Conservation (phyloP, 2,329 filamentous ascomycete genomes). For the Colletotrichum tabaci region DNA sequence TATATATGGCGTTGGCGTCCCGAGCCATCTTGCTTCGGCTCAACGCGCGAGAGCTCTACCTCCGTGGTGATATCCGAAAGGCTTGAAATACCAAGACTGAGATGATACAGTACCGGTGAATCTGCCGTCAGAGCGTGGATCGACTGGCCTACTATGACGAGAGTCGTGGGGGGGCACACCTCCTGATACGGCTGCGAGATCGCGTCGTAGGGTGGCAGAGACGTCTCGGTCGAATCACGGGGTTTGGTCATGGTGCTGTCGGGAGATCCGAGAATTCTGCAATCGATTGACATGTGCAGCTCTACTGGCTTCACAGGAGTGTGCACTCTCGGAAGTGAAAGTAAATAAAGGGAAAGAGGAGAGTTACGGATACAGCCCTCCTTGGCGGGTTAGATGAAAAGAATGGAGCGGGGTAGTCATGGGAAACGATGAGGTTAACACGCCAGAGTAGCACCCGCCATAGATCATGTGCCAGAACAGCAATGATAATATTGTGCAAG, state of each 20-base stretch:
- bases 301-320: background rate
- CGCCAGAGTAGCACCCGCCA: background rate
- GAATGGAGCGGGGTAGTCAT: background rate
- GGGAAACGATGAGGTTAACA: background rate
- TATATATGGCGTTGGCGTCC: slow-evolving; percentile 19
- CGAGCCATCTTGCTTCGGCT: slow-evolving; percentile 15
- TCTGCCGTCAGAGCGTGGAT: slow-evolving; percentile 26
- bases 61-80: slow-evolving; percentile 23
- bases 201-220: slow-evolving; percentile 18
- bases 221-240: background rate
- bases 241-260: slow-evolving; percentile 3
- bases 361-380: background rate
- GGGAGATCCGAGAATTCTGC: background rate
- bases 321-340: slow-evolving; percentile 3
- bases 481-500: background rate
- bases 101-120: slow-evolving; percentile 7
- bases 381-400: background rate
- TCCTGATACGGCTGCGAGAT: slow-evolving; percentile 15
- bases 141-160: slow-evolving; percentile 11
- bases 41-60: slow-evolving; percentile 19
- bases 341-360: background rate
- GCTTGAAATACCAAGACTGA: slow-evolving; percentile 14
- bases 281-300: background rate
- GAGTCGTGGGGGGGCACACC: slow-evolving; percentile 18
- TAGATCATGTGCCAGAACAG: background rate